Evolutionary conservation across 345 rosid genomes (phyloP).

Genomic region (Pseudoturritis turrita): DNA sequence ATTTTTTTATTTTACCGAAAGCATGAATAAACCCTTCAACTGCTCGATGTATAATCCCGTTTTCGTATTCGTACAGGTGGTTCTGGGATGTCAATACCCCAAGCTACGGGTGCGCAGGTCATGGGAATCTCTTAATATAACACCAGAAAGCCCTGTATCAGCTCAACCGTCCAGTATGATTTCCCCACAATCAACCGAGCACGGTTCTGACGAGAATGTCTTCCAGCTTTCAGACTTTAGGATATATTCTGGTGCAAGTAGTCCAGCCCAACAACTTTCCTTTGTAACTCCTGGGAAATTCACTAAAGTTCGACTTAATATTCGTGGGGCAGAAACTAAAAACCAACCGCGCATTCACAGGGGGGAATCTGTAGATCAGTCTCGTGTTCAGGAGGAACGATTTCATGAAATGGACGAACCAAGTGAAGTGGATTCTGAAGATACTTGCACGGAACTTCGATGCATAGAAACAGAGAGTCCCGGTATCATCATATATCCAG

Average conservation of each 20-base stretch:
- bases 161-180: constrained; percentile 40
- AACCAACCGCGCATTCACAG: constrained; percentile 13
- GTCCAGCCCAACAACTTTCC: constrained; percentile 34
- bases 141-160: constrained; percentile 37
- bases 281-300: constrained; percentile 25
- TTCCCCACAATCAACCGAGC: constrained; percentile 54
- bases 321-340: constrained; percentile 22
- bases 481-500: constrained; percentile 20
- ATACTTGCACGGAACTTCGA: constrained; percentile 49
- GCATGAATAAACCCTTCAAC: constrained; percentile 9
- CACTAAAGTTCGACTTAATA: constrained; percentile 20
- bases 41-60: neutral
- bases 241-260: constrained; percentile 33
- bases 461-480: constrained; percentile 51
- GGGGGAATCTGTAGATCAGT: constrained; percentile 36
- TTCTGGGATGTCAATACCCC: constrained; percentile 53
- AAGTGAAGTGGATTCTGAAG: constrained; percentile 43
- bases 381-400: constrained; percentile 31
- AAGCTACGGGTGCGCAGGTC: constrained; percentile 60
- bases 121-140: constrained; percentile 47
- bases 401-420: constrained; percentile 33
- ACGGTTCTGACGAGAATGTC: constrained; percentile 53
- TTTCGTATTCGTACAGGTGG: constrained; percentile 41
- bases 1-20: neutral
- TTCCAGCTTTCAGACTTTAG: constrained; percentile 50